Percentiles rank a stretch among this genome's conserved stretches.
Conservation (phyloP, 2,329 filamentous ascomycete species). For the Cytospora schulzeri region DNA sequence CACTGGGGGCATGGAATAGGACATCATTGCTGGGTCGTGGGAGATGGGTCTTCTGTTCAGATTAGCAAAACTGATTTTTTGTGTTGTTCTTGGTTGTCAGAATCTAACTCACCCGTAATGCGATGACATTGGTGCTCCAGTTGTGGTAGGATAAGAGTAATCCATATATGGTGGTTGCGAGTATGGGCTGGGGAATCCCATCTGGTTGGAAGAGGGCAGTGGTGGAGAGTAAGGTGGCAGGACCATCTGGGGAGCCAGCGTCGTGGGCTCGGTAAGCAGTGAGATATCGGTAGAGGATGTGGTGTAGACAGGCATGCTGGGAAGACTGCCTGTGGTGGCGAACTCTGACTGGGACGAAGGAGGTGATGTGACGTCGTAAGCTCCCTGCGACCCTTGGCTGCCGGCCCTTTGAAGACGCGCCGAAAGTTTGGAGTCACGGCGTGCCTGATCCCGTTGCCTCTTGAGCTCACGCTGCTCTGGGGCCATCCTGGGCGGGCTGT, state of each 20-base stretch:
- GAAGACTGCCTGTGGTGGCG: constrained; percentile 44
- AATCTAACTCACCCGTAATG: constrained; percentile 38
- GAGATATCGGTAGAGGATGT: constrained; percentile 53
- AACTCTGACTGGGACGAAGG: constrained; percentile 47
- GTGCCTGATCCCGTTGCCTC: constrained; percentile 60
- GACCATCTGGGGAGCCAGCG: constrained; percentile 45
- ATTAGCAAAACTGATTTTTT: constrained; percentile 10
- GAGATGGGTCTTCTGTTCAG: constrained; percentile 29
- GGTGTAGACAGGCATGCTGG: constrained; percentile 55
- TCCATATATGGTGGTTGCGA: constrained; percentile 39
- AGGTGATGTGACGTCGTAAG: constrained; percentile 42
- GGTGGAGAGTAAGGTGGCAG: constrained; percentile 54
- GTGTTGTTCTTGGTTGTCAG: background rate
- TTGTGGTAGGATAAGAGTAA: constrained; percentile 35
- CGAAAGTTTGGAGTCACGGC: constrained; percentile 59
- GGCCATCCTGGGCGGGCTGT: constrained; percentile 61
- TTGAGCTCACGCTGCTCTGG: constrained; percentile 64
- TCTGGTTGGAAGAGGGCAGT: constrained; percentile 44
- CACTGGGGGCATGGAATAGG: constrained; percentile 35
- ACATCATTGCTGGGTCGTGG: constrained; percentile 32
- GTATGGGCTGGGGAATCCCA: constrained; percentile 39
- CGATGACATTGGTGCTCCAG: constrained; percentile 34
- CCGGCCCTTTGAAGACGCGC: constrained; percentile 53
- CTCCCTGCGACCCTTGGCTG: constrained; percentile 37
- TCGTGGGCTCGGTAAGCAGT: constrained; percentile 52